A percentile compares a stretch with the other conserved stretches of the same genome.
These are phyloP conservation scores for Phoenix roebelenii DNA, from an alignment of 176 grass and related monocot genomes.

Conservation along the genomic window DNA sequence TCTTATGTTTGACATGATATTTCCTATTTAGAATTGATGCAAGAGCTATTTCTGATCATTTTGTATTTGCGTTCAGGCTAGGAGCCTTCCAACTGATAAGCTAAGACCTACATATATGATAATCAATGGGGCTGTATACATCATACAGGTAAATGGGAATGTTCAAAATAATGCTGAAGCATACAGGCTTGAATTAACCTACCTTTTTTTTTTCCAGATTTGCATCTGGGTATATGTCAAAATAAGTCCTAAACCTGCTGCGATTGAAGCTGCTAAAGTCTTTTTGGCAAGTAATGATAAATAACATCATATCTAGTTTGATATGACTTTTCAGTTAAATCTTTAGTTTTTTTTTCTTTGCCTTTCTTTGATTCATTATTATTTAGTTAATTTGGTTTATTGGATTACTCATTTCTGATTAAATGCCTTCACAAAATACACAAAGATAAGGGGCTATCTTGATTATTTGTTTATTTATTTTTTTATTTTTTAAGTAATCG, in stretches of 20 bases:
- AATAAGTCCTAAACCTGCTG: not conserved
- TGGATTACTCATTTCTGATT: no score
- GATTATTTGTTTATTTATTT: no score
- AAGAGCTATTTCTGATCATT: slow-evolving; percentile 1
- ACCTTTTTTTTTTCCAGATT: not conserved
- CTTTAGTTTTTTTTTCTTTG: no score
- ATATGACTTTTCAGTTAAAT: no score
- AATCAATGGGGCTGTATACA: slow-evolving; percentile 8
- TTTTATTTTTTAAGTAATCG: no score
- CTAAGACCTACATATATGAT: not conserved
- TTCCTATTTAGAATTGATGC: not conserved
- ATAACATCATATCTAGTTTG: no score
- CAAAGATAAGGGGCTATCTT: no score
- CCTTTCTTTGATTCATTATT: no score
- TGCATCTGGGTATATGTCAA: slow-evolving; percentile 3
- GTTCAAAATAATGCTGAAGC: not conserved
- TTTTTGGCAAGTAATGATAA: slow-evolving; percentile 3
- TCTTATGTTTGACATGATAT: not conserved
- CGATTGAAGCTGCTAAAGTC: slow-evolving; percentile 5
- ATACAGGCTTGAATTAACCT: not conserved
- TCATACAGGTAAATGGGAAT: slow-evolving; percentile 1
- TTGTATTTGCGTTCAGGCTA: not conserved
- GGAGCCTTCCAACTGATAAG: slow-evolving; percentile 4
- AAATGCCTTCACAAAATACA: no score
- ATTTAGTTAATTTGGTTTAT: no score